Evolutionary conservation across 306 rosid genomes (phyloP).

Genomic region (Citrullus amarus): DNA sequence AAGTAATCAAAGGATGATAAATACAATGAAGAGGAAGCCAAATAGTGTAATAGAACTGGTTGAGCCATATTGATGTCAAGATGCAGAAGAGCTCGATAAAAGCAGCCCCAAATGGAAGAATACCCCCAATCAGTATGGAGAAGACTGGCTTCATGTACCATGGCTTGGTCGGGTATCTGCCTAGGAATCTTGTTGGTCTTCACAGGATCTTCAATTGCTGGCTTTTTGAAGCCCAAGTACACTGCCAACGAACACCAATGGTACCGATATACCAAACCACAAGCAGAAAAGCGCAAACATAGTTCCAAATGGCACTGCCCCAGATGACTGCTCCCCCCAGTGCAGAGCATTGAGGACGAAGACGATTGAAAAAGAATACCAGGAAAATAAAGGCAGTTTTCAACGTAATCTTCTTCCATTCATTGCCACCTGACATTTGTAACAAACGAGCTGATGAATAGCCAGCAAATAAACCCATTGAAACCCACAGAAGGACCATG

Average conservation of each 20-base stretch:
- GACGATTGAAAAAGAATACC: slow-evolving; percentile 80
- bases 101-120: slow-evolving; percentile 98
- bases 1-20: slow-evolving; percentile 80
- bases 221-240: slow-evolving; percentile 91
- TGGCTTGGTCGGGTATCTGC: slow-evolving; percentile 98
- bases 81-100: slow-evolving; percentile 97
- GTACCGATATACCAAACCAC: slow-evolving; percentile 98
- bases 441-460: slow-evolving; percentile 88
- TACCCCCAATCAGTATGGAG: slow-evolving; percentile 94
- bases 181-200: slow-evolving; percentile 97
- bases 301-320: slow-evolving; percentile 97
- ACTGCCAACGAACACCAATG: slow-evolving; percentile 94
- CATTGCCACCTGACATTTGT: slow-evolving; percentile 99
- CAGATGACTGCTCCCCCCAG: slow-evolving; percentile 97
- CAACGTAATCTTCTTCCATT: slow-evolving; percentile 93
- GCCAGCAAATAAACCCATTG: slow-evolving; percentile 97
- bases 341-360: slow-evolving; percentile 87
- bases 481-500: slow-evolving; percentile 99
- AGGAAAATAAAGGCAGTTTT: slow-evolving; percentile 96
- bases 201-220: slow-evolving; percentile 90
- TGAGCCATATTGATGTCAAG: slow-evolving; percentile 96
- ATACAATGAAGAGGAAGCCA: slow-evolving; percentile 94
- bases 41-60: slow-evolving; percentile 98
- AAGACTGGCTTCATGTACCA: slow-evolving; percentile 95
- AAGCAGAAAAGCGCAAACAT: slow-evolving; percentile 92